Conservation (phyloP, 1,139 yeast genomes). For the Nakaseomyces nivariensis region DNA sequence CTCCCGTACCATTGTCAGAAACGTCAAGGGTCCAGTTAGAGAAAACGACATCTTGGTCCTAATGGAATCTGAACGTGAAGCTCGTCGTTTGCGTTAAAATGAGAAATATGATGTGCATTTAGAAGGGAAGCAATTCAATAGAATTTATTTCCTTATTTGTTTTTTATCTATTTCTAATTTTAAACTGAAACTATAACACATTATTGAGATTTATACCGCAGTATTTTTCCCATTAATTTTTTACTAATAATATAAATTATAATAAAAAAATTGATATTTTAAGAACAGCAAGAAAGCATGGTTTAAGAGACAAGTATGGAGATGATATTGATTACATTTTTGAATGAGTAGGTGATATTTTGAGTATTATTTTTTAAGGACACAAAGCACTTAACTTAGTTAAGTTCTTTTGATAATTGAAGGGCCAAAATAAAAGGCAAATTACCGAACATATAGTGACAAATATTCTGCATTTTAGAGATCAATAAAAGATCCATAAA, state of each 20-base stretch:
- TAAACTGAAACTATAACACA: background rate
- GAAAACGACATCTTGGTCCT: conserved; percentile 98
- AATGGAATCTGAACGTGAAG: conserved; percentile 99
- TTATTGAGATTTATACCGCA: background rate
- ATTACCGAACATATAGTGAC: too few species aligned
- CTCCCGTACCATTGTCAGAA: conserved; percentile 98
- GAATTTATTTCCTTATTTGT: background rate
- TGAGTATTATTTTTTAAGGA: too few species aligned
- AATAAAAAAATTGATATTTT: conserved; percentile 2
- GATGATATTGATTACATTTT: too few species aligned
- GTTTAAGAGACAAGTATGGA: too few species aligned
- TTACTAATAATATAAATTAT: background rate
- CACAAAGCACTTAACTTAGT: too few species aligned
- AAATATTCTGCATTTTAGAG: too few species aligned
- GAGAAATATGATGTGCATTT: background rate
- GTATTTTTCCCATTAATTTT: background rate
- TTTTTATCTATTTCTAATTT: background rate
- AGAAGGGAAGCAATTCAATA: background rate
- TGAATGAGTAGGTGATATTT: too few species aligned
- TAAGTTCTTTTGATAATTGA: too few species aligned
- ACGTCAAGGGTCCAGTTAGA: conserved; percentile 99
- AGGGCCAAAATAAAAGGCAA: too few species aligned
- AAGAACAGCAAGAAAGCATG: background rate
- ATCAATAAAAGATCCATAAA: too few species aligned
- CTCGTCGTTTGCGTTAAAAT: conserved; percentile 50